These are phyloP conservation scores for Primulina tabacum DNA, from an alignment of 257 asterid genomes.

Conservation along the genomic window DNA sequence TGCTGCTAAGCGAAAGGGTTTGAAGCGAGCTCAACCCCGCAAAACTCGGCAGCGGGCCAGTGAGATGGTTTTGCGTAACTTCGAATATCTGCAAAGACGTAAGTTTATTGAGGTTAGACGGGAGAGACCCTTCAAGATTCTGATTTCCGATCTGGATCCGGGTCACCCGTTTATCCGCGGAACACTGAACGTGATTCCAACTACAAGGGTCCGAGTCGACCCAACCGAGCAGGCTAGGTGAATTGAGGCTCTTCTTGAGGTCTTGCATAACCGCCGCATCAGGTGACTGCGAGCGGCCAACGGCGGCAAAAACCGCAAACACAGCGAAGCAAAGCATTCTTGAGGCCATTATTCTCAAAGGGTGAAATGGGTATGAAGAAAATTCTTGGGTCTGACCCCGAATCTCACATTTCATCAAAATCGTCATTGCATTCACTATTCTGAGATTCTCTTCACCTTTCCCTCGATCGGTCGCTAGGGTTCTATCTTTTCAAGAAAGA, in stretches of 20 bases:
- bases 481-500: not conserved
- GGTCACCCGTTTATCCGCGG: conserved; percentile 23
- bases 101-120: conserved; percentile 11
- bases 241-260: not conserved
- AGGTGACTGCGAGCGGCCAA: not conserved
- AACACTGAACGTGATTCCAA: conserved; percentile 17
- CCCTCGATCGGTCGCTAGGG: not conserved
- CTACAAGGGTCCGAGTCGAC: conserved; percentile 24
- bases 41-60: conserved; percentile 41
- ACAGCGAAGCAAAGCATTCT: not conserved
- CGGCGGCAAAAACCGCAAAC: not conserved
- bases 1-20: conserved; percentile 25
- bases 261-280: conserved; percentile 1
- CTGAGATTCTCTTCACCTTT: not conserved
- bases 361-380: not conserved
- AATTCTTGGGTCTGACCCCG: not conserved
- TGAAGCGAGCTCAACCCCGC: conserved; percentile 37
- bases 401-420: not conserved
- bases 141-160: conserved; percentile 34
- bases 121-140: not conserved
- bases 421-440: not conserved
- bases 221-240: conserved; percentile 13
- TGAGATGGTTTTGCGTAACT: conserved; percentile 30
- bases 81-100: conserved; percentile 31
- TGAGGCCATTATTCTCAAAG: not conserved